Evolutionary conservation across 2,329 filamentous ascomycete species (phyloP), one percentile per base, ranked within the genome.

Genomic region (Pestalotiopsis sp.): DNA sequence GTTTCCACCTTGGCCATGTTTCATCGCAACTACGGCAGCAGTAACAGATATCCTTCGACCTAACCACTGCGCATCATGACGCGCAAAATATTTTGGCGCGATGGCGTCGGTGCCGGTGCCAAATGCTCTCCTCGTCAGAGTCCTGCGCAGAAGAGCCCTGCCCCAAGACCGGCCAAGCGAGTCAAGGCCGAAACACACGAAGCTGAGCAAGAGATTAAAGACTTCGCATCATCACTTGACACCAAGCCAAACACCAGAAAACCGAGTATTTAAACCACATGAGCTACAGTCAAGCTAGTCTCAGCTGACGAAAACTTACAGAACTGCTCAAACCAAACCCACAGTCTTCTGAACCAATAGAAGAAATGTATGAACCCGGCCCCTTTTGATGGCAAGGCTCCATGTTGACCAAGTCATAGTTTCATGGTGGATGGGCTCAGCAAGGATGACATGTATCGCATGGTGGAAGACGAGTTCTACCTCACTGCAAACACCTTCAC

Each of bases 391-490:
- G 31, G 6, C 31, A 36, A 36, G 31, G 31, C 31, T 36, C 7
- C 7, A 36, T 20, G n/a, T 23, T 57, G 17, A 38, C 12, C 11
- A 6, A 27, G 38, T 7, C 9, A 20, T 66, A 90, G 88, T 38
- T 85, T 85, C 76, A 94, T 95, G 91, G 81, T 83, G 2, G 84
- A 89, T 61, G 90, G 90, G 2, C 78, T 87, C n/a, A 83, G 86
- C 4, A 79, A 85, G n/a, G 93, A 96, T 77, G 92, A 95, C 76
- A 82, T 81, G 67, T 95, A 89, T 79, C 90, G 92, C 74, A 95
- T 95, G 91, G 93, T 96, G 0, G 93, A 95, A 78, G 93, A 96
- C 74, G 93, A 95, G 73, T 89, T 96, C 71, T 81, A 91, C 23
- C 81, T 86, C 17, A 87, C 90, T 0, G 93, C 93, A 0, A 87